Evolutionary conservation across 2,329 filamentous ascomycete species (phyloP).

Genomic region (Fusarium stilboides): DNA sequence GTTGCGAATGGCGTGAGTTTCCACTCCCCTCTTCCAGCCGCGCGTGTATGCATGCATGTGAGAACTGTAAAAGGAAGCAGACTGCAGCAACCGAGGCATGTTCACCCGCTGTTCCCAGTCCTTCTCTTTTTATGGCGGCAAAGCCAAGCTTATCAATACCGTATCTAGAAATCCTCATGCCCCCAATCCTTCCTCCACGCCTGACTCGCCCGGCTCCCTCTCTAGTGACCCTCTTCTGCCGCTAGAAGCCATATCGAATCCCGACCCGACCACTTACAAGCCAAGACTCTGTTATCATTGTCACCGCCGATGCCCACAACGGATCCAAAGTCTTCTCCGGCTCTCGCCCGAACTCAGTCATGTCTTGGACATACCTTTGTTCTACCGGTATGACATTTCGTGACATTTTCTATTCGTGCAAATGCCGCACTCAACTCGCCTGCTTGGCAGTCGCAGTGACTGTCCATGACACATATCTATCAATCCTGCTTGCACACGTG

Average conservation of each 20-base stretch:
- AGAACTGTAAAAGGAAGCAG: conserved; percentile 32
- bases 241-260: conserved; percentile 2
- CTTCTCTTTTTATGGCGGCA: neutral
- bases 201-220: conserved; percentile 8
- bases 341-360: too few relatives aligned
- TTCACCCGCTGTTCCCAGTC: neutral
- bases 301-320: neutral
- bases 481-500: conserved; percentile 3
- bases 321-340: neutral
- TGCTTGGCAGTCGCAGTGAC: neutral
- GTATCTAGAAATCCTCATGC: neutral
- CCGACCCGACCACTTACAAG: neutral
- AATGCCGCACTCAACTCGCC: neutral
- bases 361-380: neutral
- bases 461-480: neutral
- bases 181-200: neutral
- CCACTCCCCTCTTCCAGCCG: conserved; percentile 31
- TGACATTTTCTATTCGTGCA: neutral
- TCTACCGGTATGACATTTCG: neutral
- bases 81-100: conserved; percentile 21
- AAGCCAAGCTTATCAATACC: conserved; percentile 1
- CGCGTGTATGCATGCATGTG: conserved; percentile 44
- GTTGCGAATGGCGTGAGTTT: conserved; percentile 26
- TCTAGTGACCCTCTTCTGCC: neutral
- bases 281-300: neutral